A percentile compares a stretch with the other conserved stretches of the same genome.
These are phyloP conservation scores for Hydnomerulius pinastri DNA, from an alignment of 768 basidiomycete species.

Conservation along the genomic window DNA sequence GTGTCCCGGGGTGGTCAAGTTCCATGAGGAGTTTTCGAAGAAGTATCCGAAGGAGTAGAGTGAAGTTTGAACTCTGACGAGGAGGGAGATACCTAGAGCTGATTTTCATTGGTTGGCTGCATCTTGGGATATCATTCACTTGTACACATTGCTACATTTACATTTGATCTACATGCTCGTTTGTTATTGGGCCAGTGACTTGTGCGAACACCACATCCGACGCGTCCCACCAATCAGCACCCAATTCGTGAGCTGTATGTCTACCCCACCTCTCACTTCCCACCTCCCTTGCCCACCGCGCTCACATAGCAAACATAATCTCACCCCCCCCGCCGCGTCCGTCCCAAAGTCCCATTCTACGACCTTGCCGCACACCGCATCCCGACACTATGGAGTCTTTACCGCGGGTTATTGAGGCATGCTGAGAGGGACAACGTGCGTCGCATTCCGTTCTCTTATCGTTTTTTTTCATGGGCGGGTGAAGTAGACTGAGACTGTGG, in stretches of 20 bases:
- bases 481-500: too few relatives aligned
- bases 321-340: slow-evolving; percentile 58
- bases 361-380: slow-evolving; percentile 69
- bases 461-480: too few relatives aligned
- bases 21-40: slow-evolving; percentile 62
- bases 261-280: slow-evolving; percentile 14
- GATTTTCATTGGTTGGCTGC: too few relatives aligned
- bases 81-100: too few relatives aligned
- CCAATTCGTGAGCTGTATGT: too few relatives aligned
- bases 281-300: slow-evolving; percentile 50
- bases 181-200: not conserved
- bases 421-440: slow-evolving; percentile 60
- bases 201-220: not conserved
- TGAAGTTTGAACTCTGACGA: slow-evolving; percentile 5
- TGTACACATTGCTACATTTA: not conserved
- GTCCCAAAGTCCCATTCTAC: slow-evolving; percentile 67
- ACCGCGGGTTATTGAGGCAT: slow-evolving; percentile 63
- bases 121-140: not conserved
- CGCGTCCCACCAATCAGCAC: slow-evolving; percentile 18
- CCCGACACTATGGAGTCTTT: slow-evolving; percentile 78
- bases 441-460: not conserved
- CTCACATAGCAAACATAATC: slow-evolving; percentile 51
- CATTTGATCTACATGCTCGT: not conserved
- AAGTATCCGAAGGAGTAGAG: slow-evolving; percentile 37
- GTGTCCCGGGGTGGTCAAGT: slow-evolving; percentile 87